A percentile compares a stretch with the other conserved stretches of the same genome.
Conservation (phyloP, 1,284 basidiomycete species). For the Ceratobasidium theobromae region DNA sequence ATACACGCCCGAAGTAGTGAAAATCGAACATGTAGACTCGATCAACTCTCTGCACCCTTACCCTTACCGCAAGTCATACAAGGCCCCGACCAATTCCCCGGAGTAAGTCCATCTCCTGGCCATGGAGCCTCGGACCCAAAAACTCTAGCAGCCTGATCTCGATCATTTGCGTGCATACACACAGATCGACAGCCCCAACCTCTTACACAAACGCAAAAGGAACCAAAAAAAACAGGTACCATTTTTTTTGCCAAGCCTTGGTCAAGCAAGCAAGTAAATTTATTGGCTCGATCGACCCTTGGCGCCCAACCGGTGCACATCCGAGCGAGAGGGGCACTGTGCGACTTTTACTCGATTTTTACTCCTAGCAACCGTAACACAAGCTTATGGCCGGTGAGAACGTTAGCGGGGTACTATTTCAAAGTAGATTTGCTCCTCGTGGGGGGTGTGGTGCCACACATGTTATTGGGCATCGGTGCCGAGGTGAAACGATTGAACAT, state of each 20-base stretch:
- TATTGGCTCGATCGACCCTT: conserved; percentile 50
- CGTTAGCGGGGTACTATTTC: conserved; percentile 89
- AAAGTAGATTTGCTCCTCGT: too few relatives aligned
- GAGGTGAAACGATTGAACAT: too few relatives aligned
- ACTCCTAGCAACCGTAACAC: conserved; percentile 52
- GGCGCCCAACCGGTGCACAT: conserved; percentile 45
- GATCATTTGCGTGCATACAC: conserved; percentile 54
- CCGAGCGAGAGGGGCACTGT: conserved; percentile 54
- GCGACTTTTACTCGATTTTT: conserved; percentile 48
- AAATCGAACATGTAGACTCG: conserved; percentile 48
- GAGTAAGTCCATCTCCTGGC: conserved; percentile 73
- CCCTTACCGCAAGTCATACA: conserved; percentile 86
- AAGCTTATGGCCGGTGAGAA: conserved; percentile 83
- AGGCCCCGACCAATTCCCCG: conserved; percentile 80
- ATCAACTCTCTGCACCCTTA: too few relatives aligned
- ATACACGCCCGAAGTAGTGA: neutral
- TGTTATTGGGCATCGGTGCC: too few relatives aligned
- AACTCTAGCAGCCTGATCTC: too few relatives aligned
- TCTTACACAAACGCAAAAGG: too few relatives aligned
- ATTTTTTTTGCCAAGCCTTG: too few relatives aligned
- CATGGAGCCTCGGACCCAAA: too few relatives aligned
- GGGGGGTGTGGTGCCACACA: too few relatives aligned
- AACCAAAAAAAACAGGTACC: too few relatives aligned
- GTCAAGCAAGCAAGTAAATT: too few relatives aligned
- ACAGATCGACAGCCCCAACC: neutral